Percentiles rank a stretch among this genome's conserved stretches.
Evolutionary conservation across 2,329 filamentous ascomycete genomes (phyloP).

Genomic region (Cordyceps cateniannulata): DNA sequence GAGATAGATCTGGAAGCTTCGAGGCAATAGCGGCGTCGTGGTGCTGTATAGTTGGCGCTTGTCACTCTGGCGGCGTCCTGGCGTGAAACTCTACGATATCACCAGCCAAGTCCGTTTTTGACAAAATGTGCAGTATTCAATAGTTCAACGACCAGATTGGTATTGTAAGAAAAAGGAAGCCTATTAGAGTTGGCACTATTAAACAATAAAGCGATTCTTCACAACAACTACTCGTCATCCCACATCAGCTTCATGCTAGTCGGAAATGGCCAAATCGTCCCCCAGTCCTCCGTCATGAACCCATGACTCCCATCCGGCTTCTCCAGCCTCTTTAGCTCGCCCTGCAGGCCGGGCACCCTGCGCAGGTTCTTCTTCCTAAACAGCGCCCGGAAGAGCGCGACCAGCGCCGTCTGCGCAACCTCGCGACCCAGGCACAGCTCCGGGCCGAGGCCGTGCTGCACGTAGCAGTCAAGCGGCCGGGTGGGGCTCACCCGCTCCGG

Average conservation of each 20-base stretch:
- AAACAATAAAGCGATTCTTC: neutral
- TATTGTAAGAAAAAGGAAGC: too few species aligned
- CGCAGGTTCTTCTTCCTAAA: slow-evolving; percentile 55
- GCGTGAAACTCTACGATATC: too few species aligned
- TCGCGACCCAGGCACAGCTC: slow-evolving; percentile 57
- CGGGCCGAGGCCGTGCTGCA: slow-evolving; percentile 57
- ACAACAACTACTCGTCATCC: slow-evolving; percentile 25
- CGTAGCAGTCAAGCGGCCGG: slow-evolving; percentile 57
- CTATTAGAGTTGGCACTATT: neutral
- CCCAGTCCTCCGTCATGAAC: slow-evolving; percentile 63
- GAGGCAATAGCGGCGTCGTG: too few species aligned
- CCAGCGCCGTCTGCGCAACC: slow-evolving; percentile 54
- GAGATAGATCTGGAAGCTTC: too few species aligned
- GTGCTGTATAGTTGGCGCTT: too few species aligned
- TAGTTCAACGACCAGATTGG: too few species aligned
- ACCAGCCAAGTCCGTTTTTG: too few species aligned
- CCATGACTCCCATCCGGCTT: slow-evolving; percentile 47
- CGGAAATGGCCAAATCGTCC: slow-evolving; percentile 40
- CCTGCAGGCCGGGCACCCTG: slow-evolving; percentile 56
- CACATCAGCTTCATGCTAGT: slow-evolving; percentile 48
- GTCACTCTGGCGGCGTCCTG: too few species aligned
- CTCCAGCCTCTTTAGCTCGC: slow-evolving; percentile 59
- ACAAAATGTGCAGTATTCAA: too few species aligned
- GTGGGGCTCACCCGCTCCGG: slow-evolving; percentile 55
- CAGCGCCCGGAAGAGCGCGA: slow-evolving; percentile 61